Percentiles rank a stretch among this genome's conserved stretches.
Evolutionary conservation across 768 basidiomycete genomes (phyloP).

Genomic region (Coprinopsis cinerea): DNA sequence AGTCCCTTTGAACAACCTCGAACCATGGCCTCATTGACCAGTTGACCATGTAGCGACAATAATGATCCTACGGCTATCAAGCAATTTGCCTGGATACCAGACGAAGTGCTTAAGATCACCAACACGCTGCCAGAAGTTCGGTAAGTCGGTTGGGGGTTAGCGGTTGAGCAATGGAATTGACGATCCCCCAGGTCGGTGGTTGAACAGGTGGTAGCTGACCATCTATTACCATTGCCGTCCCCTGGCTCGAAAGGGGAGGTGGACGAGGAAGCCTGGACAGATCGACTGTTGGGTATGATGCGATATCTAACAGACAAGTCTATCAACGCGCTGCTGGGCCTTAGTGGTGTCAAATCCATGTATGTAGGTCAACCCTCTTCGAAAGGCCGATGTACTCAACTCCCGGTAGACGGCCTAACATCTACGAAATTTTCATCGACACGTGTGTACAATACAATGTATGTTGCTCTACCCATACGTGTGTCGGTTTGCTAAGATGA

Average conservation of each 20-base stretch:
- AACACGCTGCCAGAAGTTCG: slow-evolving; percentile 51
- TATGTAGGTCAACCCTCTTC: slow-evolving; percentile 29
- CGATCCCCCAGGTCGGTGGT: slow-evolving; percentile 37
- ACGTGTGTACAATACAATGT: slow-evolving; percentile 83
- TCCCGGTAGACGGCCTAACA: slow-evolving; percentile 52
- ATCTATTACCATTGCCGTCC: slow-evolving; percentile 75
- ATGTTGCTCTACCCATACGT: slow-evolving; percentile 21
- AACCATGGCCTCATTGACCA: background rate
- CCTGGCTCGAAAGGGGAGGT: slow-evolving; percentile 49
- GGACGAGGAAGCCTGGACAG: slow-evolving; percentile 84
- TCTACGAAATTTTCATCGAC: slow-evolving; percentile 65
- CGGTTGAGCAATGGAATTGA: too few relatives aligned
- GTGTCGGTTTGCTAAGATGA: slow-evolving; percentile 2
- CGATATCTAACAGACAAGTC: slow-evolving; percentile 57
- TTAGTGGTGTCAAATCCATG: slow-evolving; percentile 62
- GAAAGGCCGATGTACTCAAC: background rate
- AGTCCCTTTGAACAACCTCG: slow-evolving; percentile 23
- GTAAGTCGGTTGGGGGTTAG: too few relatives aligned
- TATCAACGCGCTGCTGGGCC: slow-evolving; percentile 47
- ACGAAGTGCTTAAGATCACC: slow-evolving; percentile 55
- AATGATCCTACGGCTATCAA: slow-evolving; percentile 63
- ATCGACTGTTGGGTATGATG: slow-evolving; percentile 71
- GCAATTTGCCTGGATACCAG: slow-evolving; percentile 94
- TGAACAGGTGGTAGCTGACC: slow-evolving; percentile 64
- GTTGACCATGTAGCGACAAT: slow-evolving; percentile 66